Evolutionary conservation across 768 basidiomycete genomes (phyloP), one percentile per base, ranked within the genome.

Genomic region (Trametes cubensis): DNA sequence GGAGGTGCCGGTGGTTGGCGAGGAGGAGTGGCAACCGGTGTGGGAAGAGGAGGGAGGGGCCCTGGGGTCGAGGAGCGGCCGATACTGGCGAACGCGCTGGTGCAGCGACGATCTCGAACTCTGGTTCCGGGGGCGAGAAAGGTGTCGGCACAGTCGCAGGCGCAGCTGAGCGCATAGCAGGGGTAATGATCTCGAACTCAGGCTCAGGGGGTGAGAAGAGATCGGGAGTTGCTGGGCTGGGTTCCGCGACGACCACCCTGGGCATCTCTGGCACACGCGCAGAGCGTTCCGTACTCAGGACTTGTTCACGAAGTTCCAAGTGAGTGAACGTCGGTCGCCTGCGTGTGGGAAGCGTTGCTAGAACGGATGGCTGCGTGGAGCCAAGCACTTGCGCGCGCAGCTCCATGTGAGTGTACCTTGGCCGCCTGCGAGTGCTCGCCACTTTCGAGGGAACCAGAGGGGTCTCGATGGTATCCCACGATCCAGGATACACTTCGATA

Each of bases 401-500:
- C 26, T 71, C 72, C 46, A 60, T 58, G 30, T 74, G 69, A 1
- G 67, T 69, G 47, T 48, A 59, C 39, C 44, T 64, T 20, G 60
- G 60, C 41, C 21, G 54, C 17, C 48, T 28, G 20, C 53, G 58
- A 26, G 45, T 13, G 26, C 18, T 48, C 6, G 10, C 25, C 25
- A 6, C 25, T 10, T 1, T 13, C 39, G 39, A 23, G 15, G 15
- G 4, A 26, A 23, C 21, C 38, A 7, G 18, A 1, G n/a, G 20
- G 38, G 34, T 15, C 6, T 15, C 6, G 10, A 38, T 7, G 21
- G 14, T 10, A 11, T 26, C 57, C 62, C 62, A 63, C 5, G 62
- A 58, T 5, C 39, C 62, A 14, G 72, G 73, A 50, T 74, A 74
- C 15, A 73, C 38, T 15, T 70, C 69, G 25, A 75, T 60, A 60